Conservation (phyloP, 306 rosid species). For the Glycine soja region DNA sequence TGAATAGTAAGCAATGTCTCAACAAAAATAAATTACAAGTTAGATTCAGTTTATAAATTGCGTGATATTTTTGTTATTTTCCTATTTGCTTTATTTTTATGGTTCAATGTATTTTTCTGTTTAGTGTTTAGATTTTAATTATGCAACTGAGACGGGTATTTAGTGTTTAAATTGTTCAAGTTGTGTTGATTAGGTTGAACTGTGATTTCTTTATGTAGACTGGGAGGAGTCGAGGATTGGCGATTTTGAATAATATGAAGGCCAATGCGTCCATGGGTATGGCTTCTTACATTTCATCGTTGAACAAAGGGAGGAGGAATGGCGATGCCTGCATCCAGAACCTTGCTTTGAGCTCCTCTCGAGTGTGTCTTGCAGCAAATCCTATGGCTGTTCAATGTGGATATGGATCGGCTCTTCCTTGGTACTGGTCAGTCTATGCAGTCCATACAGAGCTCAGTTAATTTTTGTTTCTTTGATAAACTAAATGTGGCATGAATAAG, state of each 20-base stretch:
- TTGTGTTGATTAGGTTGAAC: slow-evolving; percentile 37
- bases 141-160: not conserved
- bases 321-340: slow-evolving; percentile 32
- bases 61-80: not conserved
- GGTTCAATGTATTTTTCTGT: not conserved
- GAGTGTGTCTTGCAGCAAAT: slow-evolving; percentile 19
- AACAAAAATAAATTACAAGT: not conserved
- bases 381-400: slow-evolving; percentile 43
- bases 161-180: slow-evolving; percentile 13
- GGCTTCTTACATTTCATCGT: slow-evolving; percentile 47
- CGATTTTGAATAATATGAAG: slow-evolving; percentile 50
- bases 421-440: slow-evolving; percentile 66
- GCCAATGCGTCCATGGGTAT: slow-evolving; percentile 41
- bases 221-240: slow-evolving; percentile 51
- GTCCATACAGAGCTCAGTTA: slow-evolving; percentile 6
- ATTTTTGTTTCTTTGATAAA: not conserved
- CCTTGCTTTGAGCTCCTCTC: slow-evolving; percentile 37
- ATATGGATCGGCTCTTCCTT: slow-evolving; percentile 65
- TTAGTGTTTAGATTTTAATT: too few species aligned
- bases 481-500: not conserved
- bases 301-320: slow-evolving; percentile 48
- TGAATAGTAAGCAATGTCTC: not conserved
- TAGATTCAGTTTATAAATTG: slow-evolving; percentile 15
- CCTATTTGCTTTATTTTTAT: not conserved
- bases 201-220: slow-evolving; percentile 53